Percentiles rank a stretch among this genome's conserved stretches.
Evolutionary conservation across 129 eudicot genomes (phyloP).

Genomic region (Tanacetum coccineum): DNA sequence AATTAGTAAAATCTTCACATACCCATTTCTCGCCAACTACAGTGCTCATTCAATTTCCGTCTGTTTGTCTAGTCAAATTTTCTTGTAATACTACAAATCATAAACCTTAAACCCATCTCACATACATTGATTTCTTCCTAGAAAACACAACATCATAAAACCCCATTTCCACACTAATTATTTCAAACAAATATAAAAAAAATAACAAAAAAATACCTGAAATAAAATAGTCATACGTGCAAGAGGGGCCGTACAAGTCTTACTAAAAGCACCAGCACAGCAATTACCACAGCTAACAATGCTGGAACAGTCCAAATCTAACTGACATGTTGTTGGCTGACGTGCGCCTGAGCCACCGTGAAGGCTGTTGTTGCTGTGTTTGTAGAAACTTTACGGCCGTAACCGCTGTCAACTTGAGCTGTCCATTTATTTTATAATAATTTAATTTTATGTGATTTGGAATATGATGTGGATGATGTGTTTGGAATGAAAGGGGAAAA

Average conservation of each 20-base stretch:
- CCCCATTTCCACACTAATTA: too few relatives aligned
- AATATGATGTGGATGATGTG: too few relatives aligned
- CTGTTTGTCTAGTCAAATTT: too few relatives aligned
- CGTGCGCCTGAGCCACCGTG: slow-evolving; percentile 26
- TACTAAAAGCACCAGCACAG: slow-evolving; percentile 92
- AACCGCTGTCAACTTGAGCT: slow-evolving; percentile 65
- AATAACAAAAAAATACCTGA: slow-evolving; percentile 44
- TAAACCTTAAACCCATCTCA: too few relatives aligned
- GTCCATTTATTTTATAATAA: slow-evolving; percentile 32
- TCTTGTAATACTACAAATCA: too few relatives aligned
- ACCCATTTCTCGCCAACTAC: too few relatives aligned
- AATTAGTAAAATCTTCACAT: too few relatives aligned
- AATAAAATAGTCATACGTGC: slow-evolving; percentile 86
- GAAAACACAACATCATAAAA: too few relatives aligned
- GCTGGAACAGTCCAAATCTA: slow-evolving; percentile 68
- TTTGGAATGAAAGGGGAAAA: slow-evolving; percentile 15
- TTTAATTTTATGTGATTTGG: too few relatives aligned
- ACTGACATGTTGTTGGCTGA: slow-evolving; percentile 43
- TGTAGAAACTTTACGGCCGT: slow-evolving; percentile 47
- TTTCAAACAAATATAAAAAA: too few relatives aligned
- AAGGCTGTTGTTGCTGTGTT: slow-evolving; percentile 31
- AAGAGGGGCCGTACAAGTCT: slow-evolving; percentile 90
- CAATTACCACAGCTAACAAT: slow-evolving; percentile 80
- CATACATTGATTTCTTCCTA: too few relatives aligned
- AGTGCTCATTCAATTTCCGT: too few relatives aligned